phyloP scores from a whole-genome alignment of 1,139 yeast species.

The Debaryomycetaceae sp. region DNA sequence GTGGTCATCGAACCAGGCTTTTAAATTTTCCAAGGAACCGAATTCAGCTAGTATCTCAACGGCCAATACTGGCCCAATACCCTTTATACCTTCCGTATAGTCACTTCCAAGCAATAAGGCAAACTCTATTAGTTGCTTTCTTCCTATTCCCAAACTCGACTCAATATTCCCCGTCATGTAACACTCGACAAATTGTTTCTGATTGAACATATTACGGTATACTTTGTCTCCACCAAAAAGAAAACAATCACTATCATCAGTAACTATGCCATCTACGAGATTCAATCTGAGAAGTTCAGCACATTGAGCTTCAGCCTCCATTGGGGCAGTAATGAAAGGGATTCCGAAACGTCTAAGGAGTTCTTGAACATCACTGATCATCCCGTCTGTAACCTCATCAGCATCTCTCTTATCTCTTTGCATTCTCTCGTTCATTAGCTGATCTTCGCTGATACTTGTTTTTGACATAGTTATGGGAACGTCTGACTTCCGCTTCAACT shows the following conservation, averaged over 20 bases:
- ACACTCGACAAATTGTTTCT: constrained; percentile 87
- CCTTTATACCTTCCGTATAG: constrained; percentile 87
- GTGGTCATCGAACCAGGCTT: constrained; percentile 38
- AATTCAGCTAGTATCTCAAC: constrained; percentile 93
- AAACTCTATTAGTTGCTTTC: constrained; percentile 64
- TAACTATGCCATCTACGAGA: constrained; percentile 90
- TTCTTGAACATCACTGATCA: constrained; percentile 91
- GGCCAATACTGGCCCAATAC: constrained; percentile 90
- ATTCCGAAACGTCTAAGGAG: constrained; percentile 83
- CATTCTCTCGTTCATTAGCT: constrained; percentile 54
- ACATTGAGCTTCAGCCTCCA: constrained; percentile 99
- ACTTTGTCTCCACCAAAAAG: constrained; percentile 84
- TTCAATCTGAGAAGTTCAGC: constrained; percentile 65
- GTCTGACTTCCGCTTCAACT: constrained; percentile 32
- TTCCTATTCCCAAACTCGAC: constrained; percentile 60
- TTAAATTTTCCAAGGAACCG: constrained; percentile 36
- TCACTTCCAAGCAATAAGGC: constrained; percentile 89
- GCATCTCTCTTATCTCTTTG: constrained; percentile 77
- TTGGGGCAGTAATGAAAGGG: constrained; percentile 92
- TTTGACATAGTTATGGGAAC: constrained; percentile 17
- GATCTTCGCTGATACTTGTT: constrained; percentile 49
- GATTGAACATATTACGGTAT: constrained; percentile 93
- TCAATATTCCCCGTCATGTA: constrained; percentile 62
- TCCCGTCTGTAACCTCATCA: constrained; percentile 82
- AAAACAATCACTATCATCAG: constrained; percentile 97